Percentiles rank a stretch among this genome's conserved stretches.
phyloP scores from a whole-genome alignment of 176 grass and related monocot genomes.

The Sorghum bicolor region DNA sequence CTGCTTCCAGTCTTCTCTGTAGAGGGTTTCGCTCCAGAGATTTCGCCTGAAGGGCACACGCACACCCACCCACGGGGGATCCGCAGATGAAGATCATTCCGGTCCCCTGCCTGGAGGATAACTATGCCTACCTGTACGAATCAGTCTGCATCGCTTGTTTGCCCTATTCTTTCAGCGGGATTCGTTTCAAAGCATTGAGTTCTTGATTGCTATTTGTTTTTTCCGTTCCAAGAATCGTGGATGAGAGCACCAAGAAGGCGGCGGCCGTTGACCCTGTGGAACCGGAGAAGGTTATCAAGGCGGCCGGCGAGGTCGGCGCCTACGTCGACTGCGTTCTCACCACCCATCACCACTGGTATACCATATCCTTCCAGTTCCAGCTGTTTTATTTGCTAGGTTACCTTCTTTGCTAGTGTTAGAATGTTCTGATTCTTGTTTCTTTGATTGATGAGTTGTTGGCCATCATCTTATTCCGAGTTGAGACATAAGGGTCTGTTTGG shows the following conservation, averaged over 20 bases:
- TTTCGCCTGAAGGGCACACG: not conserved
- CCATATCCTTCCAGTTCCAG: not conserved
- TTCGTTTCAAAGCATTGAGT: not conserved
- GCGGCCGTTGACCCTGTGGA: slow-evolving; percentile 84
- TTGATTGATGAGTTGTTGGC: not conserved
- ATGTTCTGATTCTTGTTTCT: not conserved
- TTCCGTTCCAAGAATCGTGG: slow-evolving; percentile 54
- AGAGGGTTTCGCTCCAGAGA: slow-evolving; percentile 1
- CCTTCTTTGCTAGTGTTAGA: not conserved
- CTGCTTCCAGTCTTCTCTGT: not conserved
- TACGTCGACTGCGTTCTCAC: slow-evolving; percentile 65
- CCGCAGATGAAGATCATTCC: slow-evolving; percentile 73
- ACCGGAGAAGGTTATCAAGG: slow-evolving; percentile 68
- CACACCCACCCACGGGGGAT: not conserved
- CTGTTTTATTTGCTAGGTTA: not conserved
- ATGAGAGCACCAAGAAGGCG: slow-evolving; percentile 75
- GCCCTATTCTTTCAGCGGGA: not conserved
- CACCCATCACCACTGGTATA: slow-evolving; percentile 86
- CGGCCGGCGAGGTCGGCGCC: slow-evolving; percentile 62
- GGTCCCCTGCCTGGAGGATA: slow-evolving; percentile 79
- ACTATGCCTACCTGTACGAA: slow-evolving; percentile 89
- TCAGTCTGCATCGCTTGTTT: not conserved
- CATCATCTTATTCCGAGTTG: not conserved
- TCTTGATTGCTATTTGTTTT: slow-evolving; percentile 6
- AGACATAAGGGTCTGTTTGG: no score